A percentile compares a stretch with the other conserved stretches of the same genome.
Conservation (phyloP, 192 early-diverging fungal genomes). For the Backusella sp. region DNA sequence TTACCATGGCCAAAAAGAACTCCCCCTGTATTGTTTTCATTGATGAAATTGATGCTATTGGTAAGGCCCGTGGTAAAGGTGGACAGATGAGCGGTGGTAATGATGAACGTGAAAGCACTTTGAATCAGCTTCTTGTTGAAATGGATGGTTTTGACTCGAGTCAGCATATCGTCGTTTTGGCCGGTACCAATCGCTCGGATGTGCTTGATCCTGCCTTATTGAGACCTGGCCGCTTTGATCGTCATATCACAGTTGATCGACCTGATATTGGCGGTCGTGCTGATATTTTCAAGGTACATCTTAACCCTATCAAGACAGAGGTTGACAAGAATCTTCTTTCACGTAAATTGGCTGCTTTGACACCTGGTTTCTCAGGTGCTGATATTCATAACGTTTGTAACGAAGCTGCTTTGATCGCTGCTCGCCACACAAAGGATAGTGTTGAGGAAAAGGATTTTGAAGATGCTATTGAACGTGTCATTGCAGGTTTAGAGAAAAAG, state of each 20-base stretch:
- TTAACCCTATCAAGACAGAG: conserved; percentile 86
- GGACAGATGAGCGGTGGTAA: conserved; percentile 84
- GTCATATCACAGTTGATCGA: conserved; percentile 93
- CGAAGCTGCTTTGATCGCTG: conserved; percentile 96
- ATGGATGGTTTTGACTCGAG: conserved; percentile 95
- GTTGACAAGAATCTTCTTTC: conserved; percentile 78
- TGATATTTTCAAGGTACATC: conserved; percentile 94
- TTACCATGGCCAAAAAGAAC: conserved; percentile 95
- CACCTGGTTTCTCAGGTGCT: conserved; percentile 97
- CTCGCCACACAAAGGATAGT: conserved; percentile 68
- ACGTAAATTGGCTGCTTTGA: conserved; percentile 88
- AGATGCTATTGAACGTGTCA: conserved; percentile 95
- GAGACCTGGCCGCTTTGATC: conserved; percentile 96
- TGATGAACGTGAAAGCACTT: conserved; percentile 95
- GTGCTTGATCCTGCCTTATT: conserved; percentile 95
- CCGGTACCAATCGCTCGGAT: conserved; percentile 98
- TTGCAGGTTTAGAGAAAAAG: conserved; percentile 97
- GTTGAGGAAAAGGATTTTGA: conserved; percentile 94
- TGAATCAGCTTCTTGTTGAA: conserved; percentile 98
- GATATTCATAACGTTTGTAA: conserved; percentile 98
- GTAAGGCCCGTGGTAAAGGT: conserved; percentile 91
- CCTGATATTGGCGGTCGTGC: conserved; percentile 97
- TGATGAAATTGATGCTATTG: conserved; percentile 99
- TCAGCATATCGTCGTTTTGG: conserved; percentile 92
- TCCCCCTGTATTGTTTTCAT: conserved; percentile 99